Evolutionary conservation across 768 basidiomycete genomes (phyloP).

Genomic region (Mycena floridula): DNA sequence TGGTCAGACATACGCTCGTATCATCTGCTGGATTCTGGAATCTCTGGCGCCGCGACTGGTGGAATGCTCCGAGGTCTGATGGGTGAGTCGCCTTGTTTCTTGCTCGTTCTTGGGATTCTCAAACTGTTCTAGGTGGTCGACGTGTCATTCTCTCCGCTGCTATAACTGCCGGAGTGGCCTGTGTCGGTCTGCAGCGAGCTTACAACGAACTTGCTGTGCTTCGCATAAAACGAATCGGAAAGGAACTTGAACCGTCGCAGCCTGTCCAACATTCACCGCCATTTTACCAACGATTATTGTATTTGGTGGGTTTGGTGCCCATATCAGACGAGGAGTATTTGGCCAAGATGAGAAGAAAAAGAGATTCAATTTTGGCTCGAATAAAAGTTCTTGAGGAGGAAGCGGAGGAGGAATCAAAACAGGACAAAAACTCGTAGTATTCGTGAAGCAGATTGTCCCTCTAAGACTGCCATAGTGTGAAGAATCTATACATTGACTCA

Average conservation of each 20-base stretch:
- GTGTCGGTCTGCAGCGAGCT: slow-evolving; percentile 57
- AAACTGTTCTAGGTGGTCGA: slow-evolving; percentile 47
- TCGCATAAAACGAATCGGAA: neutral
- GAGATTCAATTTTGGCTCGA: slow-evolving; percentile 45
- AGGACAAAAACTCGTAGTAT: slow-evolving; percentile 11
- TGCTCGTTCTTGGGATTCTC: slow-evolving; percentile 3
- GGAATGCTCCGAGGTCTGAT: slow-evolving; percentile 48
- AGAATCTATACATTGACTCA: too few species aligned
- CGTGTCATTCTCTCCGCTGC: slow-evolving; percentile 53
- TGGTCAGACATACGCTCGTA: slow-evolving; percentile 46
- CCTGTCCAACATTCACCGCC: slow-evolving; percentile 9
- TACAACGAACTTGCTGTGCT: slow-evolving; percentile 62
- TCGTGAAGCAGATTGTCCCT: too few species aligned
- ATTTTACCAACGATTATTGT: slow-evolving; percentile 33
- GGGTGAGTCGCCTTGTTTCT: slow-evolving; percentile 37
- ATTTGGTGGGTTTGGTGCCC: slow-evolving; percentile 39
- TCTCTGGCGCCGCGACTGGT: slow-evolving; percentile 68
- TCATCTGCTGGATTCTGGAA: slow-evolving; percentile 61
- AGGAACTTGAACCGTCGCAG: neutral
- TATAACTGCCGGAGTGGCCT: slow-evolving; percentile 50
- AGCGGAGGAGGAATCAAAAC: slow-evolving; percentile 27
- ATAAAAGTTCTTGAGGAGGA: slow-evolving; percentile 54
- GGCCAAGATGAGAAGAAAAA: slow-evolving; percentile 46
- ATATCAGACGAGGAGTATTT: slow-evolving; percentile 75
- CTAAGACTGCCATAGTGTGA: too few species aligned